Conservation (phyloP, 768 basidiomycete species). For the Pulveroboletus sp. region DNA sequence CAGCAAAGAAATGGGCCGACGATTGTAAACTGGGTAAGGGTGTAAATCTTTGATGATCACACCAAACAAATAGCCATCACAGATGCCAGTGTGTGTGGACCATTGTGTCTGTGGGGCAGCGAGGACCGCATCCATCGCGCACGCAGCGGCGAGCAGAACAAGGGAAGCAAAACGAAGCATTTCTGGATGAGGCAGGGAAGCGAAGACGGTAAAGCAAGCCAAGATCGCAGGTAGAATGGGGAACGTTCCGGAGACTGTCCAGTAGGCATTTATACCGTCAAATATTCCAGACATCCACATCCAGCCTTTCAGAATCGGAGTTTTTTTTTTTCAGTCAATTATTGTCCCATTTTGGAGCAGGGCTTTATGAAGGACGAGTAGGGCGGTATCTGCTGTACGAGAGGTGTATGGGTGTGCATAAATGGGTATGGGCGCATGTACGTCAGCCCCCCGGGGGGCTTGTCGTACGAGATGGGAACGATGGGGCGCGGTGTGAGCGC, state of each 20-base stretch:
- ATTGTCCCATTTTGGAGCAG: too few species aligned
- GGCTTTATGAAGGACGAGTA: too few species aligned
- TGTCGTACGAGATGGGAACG: too few species aligned
- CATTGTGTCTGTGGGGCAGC: background rate
- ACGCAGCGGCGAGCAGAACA: conserved; percentile 3
- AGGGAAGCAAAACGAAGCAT: conserved; percentile 4
- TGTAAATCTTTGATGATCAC: conserved; percentile 10
- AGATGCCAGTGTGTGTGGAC: conserved; percentile 5
- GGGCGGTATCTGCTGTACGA: too few species aligned
- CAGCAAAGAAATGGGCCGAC: conserved; percentile 1
- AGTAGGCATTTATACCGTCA: conserved; percentile 13
- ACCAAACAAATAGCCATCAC: conserved; percentile 13
- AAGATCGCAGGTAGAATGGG: conserved; percentile 1
- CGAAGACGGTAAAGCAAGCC: background rate
- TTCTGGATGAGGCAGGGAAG: background rate
- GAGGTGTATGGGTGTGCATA: too few species aligned
- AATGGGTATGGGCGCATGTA: too few species aligned
- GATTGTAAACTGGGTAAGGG: conserved; percentile 14
- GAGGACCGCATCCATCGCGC: background rate
- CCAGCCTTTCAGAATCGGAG: too few species aligned
- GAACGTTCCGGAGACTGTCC: background rate
- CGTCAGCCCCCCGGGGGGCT: too few species aligned
- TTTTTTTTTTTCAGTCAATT: too few species aligned
- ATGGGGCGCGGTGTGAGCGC: too few species aligned
- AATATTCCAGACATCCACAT: background rate